Base-by-base conservation (phyloP, 768 basidiomycete genomes). In the Boletus rufocinnamomeus region DNA sequence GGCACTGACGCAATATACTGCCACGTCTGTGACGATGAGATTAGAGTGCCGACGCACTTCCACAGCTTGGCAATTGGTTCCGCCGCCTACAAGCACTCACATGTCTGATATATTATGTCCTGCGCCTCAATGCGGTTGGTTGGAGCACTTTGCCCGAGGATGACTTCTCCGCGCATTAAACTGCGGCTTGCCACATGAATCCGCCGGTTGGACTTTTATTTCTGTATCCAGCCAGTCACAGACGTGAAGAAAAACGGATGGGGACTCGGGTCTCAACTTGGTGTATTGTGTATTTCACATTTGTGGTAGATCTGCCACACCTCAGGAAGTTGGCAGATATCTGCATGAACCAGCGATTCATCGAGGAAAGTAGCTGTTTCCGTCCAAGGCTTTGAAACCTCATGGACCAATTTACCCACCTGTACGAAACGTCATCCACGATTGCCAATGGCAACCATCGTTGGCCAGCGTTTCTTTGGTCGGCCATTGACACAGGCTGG, bases 11-110 rank as follows among this genome's bases (percentile, higher is more conserved):
- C 38, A 40, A 6, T 50, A 23, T 27, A 21, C 2, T 38, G 37
- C 50, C 58, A 52, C 27, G 10, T 35, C 23, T 13, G 27, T 47
- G 45, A 58, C 9, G 35, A 43, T 25, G 50, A 50, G 27, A 52
- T 40, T 40, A 35, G 32, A 45, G 10, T 30, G 16, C 44, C 23
- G 21, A 48, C 50, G n/a, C 46, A 52, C 38, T 10, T 59, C 27
- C 49, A 71, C 69, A 71, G 69, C 70, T 47, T 70, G 69, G 60
- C 52, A 58, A 57, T 48, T 61, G 57, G 37, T 17, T 37, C 50
- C 59, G 61, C 46, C 51, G 50, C 52, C 57, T 59, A 56, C 58
- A 25, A 44, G 40, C 0, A 30, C 54, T 58, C 55, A 16, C 63
- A 59, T 58, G 66, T 51, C 44, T 69, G 60, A 66, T 58, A 21